Conservation (phyloP, 176 grass and related monocot genomes). For the Paspalum notatum region DNA sequence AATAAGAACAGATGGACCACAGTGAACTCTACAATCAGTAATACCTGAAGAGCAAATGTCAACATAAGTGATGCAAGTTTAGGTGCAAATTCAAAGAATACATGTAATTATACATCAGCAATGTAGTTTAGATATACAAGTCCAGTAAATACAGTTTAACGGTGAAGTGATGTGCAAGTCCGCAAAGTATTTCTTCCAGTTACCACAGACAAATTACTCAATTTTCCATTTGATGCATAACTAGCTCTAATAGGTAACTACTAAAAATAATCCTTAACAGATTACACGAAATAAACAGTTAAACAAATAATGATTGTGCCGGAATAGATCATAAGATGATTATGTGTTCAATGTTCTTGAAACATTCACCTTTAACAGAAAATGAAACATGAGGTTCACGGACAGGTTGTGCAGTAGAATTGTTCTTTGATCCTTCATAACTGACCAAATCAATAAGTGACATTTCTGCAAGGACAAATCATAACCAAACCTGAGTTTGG, state of each 20-base stretch:
- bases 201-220: neutral
- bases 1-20: conserved; percentile 3
- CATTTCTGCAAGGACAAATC: conserved; percentile 51
- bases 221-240: neutral
- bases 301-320: conserved; percentile 9
- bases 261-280: neutral
- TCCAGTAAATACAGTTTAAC: conserved; percentile 4
- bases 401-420: conserved; percentile 34
- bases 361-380: conserved; percentile 67
- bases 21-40: conserved; percentile 10
- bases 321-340: conserved; percentile 11
- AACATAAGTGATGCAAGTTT: conserved; percentile 18
- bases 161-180: conserved; percentile 20
- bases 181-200: conserved; percentile 14
- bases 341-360: conserved; percentile 27
- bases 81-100: conserved; percentile 28
- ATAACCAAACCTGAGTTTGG: conserved; percentile 18
- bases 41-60: conserved; percentile 16
- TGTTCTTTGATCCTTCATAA: conserved; percentile 54
- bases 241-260: neutral
- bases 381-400: conserved; percentile 71
- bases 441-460: conserved; percentile 66
- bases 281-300: conserved; percentile 8
- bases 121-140: neutral
- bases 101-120: conserved; percentile 7